Evolutionary conservation across 345 rosid genomes (phyloP), one percentile per base, ranked within the genome.

Genomic region (Camelina laxa): DNA sequence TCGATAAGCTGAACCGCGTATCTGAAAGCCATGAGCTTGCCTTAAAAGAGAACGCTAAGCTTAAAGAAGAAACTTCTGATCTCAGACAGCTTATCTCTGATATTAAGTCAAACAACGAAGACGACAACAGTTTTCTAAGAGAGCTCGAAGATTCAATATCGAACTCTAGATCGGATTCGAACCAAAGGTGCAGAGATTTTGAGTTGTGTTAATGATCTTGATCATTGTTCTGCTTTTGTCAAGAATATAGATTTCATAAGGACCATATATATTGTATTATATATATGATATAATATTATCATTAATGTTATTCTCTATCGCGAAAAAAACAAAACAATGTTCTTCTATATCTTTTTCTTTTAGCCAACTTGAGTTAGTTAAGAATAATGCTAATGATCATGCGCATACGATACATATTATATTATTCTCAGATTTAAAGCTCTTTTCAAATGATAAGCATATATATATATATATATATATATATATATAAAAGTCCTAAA

Each of bases 61-160:
- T 94, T 74, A 91, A 85, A 82, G 91, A 94, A 61, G 97, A 94
- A 80, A 83, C 86, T 48, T 82, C 93, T 24, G 88, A 83, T 78
- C 93, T 94, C 63, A 87, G 87, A 68, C 88, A 84, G 73, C 83
- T 94, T 87, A 74, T 94, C 45, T 78, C 80, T 12, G 87, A 82
- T 36, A 58, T 88, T 12, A 73, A 69, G 50, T 53, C 67, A 36
- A 57, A 67, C 51, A 79, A 78, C 22, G 83, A 84, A 22, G 82
- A 79, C 17, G 83, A 91, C 16, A 90, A 80, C 35, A 45, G 63
- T 72, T 74, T 86, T 60, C 59, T 86, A 12, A 79, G 84, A 78
- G 91, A 86, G 39, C 82, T 85, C 10, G 86, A 85, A 74, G 89
- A 86, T 55, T 62, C 84, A 5, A 75, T 88, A 70, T 87, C 75